Base-by-base conservation (phyloP, 179 eudicot genomes). In the Amaranthus tricolor region DNA sequence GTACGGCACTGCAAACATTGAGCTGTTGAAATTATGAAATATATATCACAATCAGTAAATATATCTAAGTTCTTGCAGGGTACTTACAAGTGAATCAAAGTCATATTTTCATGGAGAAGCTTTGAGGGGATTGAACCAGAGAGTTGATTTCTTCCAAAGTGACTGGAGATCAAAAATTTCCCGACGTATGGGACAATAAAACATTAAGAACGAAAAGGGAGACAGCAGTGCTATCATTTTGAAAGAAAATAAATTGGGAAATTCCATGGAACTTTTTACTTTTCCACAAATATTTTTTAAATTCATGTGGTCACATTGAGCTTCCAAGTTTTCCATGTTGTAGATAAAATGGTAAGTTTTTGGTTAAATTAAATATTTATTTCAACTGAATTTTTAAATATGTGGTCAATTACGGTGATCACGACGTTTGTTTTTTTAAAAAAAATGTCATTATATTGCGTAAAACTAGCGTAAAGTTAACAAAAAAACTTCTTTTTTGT, bases 41-140 rank as follows among this genome's bases (percentile, higher is more conserved):
- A 49, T 54, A 31, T 11, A 7, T 5, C 50, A 20, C 6, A 43
- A 44, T n/a, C 11, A 0, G 56, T 43, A n/a, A 59, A 15, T 15
- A 57, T 48, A 9, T 10, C 16, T 63, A 13, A 53, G n/a, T 43
- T 58, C n/a, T 31, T 68, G 49, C 40, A 31, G 68, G 77, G 70
- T 71, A 88, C 93, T 85, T 87, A 93, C 98, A 90, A 73, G 80
- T 93, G 98, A 71, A 84, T 79, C 55, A 93, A 79, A 40, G 62
- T 81, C 82, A 82, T 71, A 56, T 82, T 82, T 67, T 72, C 96
- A 84, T 86, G 57, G 78, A 72, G 50, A 85, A 83, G 77, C 71
- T 82, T 76, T 80, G 81, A n/a, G n/a, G 96, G 95, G 76, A 93
- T 84, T 68, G 77, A 61, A 73, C 97, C 98, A 67, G 91, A 81